Percentiles rank a stretch among this genome's conserved stretches.
phyloP scores from a whole-genome alignment of 2,329 filamentous ascomycete genomes.

The Biscogniauxia mediterranea region DNA sequence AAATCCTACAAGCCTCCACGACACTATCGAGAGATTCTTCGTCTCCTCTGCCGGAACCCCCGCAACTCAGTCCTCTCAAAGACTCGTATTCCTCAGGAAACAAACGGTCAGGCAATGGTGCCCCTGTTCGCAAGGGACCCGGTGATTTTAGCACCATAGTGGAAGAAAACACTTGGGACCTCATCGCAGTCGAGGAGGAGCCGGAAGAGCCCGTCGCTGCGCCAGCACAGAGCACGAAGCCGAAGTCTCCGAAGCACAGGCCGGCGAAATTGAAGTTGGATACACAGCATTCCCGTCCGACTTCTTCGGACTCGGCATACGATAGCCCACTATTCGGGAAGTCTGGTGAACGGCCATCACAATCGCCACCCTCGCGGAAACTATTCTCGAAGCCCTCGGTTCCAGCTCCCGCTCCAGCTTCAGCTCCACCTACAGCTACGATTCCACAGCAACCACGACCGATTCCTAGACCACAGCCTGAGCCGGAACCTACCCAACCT shows the following conservation, averaged over 20 bases:
- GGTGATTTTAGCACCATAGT: constrained; percentile 45
- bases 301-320: constrained; percentile 23
- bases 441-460: not conserved
- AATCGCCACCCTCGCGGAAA: constrained; percentile 28
- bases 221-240: constrained; percentile 32
- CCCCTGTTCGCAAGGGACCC: constrained; percentile 33
- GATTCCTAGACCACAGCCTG: not conserved
- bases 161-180: constrained; percentile 48
- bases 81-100: constrained; percentile 53
- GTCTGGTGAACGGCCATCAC: constrained; percentile 31
- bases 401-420: constrained; percentile 1
- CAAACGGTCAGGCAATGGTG: constrained; percentile 30
- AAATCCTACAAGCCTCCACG: constrained; percentile 32
- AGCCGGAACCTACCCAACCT: not conserved
- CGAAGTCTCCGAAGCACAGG: constrained; percentile 33
- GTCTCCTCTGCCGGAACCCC: constrained; percentile 46
- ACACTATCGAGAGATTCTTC: constrained; percentile 36
- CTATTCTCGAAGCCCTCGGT: constrained; percentile 30
- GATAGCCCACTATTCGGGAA: constrained; percentile 34
- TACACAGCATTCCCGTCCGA: constrained; percentile 5
- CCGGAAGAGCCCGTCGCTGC: constrained; percentile 21
- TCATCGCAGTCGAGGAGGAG: constrained; percentile 34
- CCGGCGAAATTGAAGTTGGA: constrained; percentile 16
- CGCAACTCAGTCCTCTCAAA: constrained; percentile 50
- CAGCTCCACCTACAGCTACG: not conserved